Evolutionary conservation across 1,284 basidiomycete species (phyloP).

Genomic region (Moesziomyces parantarcticus): DNA sequence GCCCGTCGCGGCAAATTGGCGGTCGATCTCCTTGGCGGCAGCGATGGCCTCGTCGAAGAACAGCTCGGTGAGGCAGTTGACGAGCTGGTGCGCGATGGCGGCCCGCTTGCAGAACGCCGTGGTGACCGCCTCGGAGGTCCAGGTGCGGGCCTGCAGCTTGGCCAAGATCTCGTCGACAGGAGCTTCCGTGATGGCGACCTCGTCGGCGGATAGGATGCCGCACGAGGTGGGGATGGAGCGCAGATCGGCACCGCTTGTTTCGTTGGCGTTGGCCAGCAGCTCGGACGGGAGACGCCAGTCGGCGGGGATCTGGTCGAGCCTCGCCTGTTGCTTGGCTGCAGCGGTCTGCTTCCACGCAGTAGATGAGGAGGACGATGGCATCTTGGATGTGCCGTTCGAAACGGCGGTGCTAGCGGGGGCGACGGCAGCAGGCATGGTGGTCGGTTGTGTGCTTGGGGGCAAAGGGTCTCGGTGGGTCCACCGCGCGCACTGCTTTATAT

Average conservation of each 20-base stretch:
- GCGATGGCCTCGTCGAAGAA: constrained; percentile 44
- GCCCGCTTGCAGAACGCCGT: constrained; percentile 52
- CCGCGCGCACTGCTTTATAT: too few relatives aligned
- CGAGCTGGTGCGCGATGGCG: constrained; percentile 51
- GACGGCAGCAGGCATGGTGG: constrained; percentile 23
- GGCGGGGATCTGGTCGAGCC: constrained; percentile 25
- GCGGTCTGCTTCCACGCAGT: constrained; percentile 33
- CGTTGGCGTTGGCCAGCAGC: constrained; percentile 6
- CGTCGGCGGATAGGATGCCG: constrained; percentile 28
- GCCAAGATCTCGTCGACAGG: constrained; percentile 20
- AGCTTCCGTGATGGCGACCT: constrained; percentile 37
- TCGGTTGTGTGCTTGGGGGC: not conserved
- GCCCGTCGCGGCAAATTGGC: constrained; percentile 8
- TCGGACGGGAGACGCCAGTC: constrained; percentile 29
- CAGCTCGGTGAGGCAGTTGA: constrained; percentile 49
- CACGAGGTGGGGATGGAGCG: constrained; percentile 30
- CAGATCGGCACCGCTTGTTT: constrained; percentile 24
- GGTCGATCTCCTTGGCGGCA: constrained; percentile 21
- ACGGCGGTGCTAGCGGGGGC: constrained; percentile 5
- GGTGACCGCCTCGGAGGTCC: constrained; percentile 37
- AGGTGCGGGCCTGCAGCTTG: constrained; percentile 18
- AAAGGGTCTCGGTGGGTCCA: not conserved
- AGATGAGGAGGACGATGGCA: constrained; percentile 11
- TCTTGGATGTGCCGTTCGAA: constrained; percentile 17
- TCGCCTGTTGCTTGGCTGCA: constrained; percentile 34